A percentile compares a stretch with the other conserved stretches of the same genome.
phyloP scores from a whole-genome alignment of 2,329 filamentous ascomycete species.

The Fusarium udum region DNA sequence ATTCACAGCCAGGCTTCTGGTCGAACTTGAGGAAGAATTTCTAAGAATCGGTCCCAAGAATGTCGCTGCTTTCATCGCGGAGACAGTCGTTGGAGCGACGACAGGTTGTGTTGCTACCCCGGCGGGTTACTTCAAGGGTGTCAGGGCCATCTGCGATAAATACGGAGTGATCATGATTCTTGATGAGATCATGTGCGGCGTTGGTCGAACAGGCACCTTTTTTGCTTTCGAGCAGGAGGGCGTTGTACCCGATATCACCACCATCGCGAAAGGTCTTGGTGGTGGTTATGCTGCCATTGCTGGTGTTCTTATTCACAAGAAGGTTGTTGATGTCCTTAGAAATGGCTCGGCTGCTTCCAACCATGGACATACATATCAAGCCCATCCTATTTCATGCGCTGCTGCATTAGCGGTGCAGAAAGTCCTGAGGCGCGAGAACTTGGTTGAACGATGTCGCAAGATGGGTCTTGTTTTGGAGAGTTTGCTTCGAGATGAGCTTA shows the following conservation, averaged over 20 bases:
- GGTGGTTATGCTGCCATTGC: conserved; percentile 65
- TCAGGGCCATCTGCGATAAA: conserved; percentile 56
- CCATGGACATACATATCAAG: conserved; percentile 71
- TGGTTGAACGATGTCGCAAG: conserved; percentile 65
- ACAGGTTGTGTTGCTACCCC: conserved; percentile 53
- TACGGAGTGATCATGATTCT: conserved; percentile 67
- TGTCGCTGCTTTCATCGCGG: conserved; percentile 64
- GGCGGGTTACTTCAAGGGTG: conserved; percentile 20
- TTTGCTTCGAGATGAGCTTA: neutral
- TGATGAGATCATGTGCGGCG: conserved; percentile 68
- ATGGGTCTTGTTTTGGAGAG: conserved; percentile 55
- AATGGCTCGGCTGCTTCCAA: conserved; percentile 48
- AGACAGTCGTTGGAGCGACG: conserved; percentile 63
- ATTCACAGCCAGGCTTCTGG: neutral
- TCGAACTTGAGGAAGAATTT: conserved; percentile 2
- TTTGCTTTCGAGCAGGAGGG: conserved; percentile 63
- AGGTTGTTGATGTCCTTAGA: conserved; percentile 57
- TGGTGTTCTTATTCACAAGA: conserved; percentile 64
- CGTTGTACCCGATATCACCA: conserved; percentile 33
- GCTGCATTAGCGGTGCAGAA: conserved; percentile 70
- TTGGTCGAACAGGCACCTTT: conserved; percentile 65
- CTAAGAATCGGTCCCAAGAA: neutral
- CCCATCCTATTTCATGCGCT: conserved; percentile 66
- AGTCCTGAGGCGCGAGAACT: conserved; percentile 64
- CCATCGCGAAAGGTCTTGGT: conserved; percentile 62